phyloP scores from a whole-genome alignment of 129 eudicot species.

The Kitagawia praeruptora region DNA sequence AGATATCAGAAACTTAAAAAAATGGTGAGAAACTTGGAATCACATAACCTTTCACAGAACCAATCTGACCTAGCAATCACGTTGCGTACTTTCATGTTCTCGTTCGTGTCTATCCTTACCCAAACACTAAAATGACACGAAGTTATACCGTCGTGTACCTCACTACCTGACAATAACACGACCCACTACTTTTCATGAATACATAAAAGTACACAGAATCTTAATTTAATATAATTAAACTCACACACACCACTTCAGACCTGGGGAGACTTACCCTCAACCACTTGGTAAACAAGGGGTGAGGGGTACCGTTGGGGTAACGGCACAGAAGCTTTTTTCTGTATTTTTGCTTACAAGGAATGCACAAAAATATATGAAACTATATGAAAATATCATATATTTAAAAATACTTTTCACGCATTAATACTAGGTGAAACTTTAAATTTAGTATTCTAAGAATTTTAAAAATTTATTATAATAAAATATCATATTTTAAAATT shows the following conservation, averaged over 20 bases:
- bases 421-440: too few species aligned
- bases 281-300: too few species aligned
- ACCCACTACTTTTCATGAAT: neutral
- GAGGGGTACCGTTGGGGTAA: too few species aligned
- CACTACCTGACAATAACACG: neutral
- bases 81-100: neutral
- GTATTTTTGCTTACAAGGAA: too few species aligned
- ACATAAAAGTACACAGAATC: neutral
- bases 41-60: neutral
- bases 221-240: neutral
- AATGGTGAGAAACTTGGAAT: neutral
- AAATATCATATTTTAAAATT: too few species aligned
- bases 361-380: neutral
- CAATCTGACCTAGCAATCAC: neutral
- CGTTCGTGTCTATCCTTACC: neutral
- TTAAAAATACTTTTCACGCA: too few species aligned
- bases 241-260: neutral
- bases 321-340: too few species aligned
- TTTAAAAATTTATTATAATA: too few species aligned
- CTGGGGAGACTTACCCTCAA: neutral
- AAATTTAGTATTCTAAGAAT: neutral
- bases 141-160: neutral
- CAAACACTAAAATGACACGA: neutral
- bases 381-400: too few species aligned
- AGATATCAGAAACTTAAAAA: neutral